Conservation (phyloP, 2,329 filamentous ascomycete species). For the Ilyonectria sp. region DNA sequence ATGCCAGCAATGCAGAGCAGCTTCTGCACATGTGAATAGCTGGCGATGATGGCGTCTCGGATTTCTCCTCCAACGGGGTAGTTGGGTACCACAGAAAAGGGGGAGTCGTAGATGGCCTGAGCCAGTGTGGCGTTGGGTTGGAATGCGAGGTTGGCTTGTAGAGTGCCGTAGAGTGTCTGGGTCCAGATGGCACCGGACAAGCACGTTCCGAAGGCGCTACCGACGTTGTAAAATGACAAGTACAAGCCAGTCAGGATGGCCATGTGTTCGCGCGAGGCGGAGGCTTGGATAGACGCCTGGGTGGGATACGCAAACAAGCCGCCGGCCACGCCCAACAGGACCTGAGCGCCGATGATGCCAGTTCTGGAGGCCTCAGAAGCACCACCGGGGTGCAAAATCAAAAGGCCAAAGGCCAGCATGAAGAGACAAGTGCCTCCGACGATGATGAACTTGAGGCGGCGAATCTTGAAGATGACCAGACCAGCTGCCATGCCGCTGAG, state of each 20-base stretch:
- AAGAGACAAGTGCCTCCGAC: conserved; percentile 70
- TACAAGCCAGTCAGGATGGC: conserved; percentile 58
- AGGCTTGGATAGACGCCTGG: conserved; percentile 58
- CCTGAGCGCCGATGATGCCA: conserved; percentile 69
- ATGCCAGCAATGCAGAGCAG: conserved; percentile 63
- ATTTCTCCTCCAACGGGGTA: conserved; percentile 62
- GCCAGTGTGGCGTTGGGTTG: conserved; percentile 55
- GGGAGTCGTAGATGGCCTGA: conserved; percentile 54
- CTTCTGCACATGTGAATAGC: conserved; percentile 62
- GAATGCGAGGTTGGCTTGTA: conserved; percentile 53
- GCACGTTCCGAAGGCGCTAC: conserved; percentile 58
- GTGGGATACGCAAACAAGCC: conserved; percentile 67
- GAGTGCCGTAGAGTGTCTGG: conserved; percentile 53
- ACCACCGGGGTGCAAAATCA: conserved; percentile 70
- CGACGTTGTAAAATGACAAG: conserved; percentile 60
- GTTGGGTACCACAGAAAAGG: conserved; percentile 51
- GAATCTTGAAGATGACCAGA: conserved; percentile 65
- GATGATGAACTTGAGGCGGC: conserved; percentile 72
- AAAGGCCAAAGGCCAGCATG: conserved; percentile 68
- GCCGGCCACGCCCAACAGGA: conserved; percentile 71
- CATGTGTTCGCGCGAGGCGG: conserved; percentile 55
- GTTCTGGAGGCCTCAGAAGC: conserved; percentile 56
- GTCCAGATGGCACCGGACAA: conserved; percentile 61
- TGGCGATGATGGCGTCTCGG: conserved; percentile 59
- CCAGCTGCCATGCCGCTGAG: conserved; percentile 68